phyloP scores from a whole-genome alignment of 2,329 filamentous ascomycete species.

The Hypoxylon rubiginosum region DNA sequence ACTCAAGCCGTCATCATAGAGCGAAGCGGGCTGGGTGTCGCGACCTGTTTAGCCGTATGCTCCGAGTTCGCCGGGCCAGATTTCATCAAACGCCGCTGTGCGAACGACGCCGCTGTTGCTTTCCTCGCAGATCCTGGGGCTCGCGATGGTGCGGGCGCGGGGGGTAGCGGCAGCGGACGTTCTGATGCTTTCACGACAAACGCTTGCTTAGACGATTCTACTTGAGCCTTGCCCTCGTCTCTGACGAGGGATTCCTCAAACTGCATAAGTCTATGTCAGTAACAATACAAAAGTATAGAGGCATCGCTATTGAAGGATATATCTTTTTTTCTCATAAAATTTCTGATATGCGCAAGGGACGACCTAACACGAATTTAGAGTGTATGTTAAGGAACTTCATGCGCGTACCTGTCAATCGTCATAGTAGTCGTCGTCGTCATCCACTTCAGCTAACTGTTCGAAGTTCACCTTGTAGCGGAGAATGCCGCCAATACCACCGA shows the following conservation, averaged over 20 bases:
- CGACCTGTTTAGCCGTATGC: conserved; percentile 63
- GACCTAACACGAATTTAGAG: conserved; percentile 26
- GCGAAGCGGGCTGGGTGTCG: conserved; percentile 76
- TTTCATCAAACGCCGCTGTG: conserved; percentile 63
- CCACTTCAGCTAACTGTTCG: conserved; percentile 93
- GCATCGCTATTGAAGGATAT: conserved; percentile 1
- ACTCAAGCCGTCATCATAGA: conserved; percentile 73
- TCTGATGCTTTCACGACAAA: conserved; percentile 55
- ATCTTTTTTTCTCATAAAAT: conserved; percentile 21
- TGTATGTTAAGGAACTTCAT: conserved; percentile 29
- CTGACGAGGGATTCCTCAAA: conserved; percentile 80
- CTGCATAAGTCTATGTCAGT: conserved; percentile 80
- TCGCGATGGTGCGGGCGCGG: conserved; percentile 54
- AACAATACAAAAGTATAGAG: conserved; percentile 10
- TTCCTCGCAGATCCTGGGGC: conserved; percentile 44
- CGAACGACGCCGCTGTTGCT: conserved; percentile 53
- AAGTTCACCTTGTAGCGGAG: conserved; percentile 99
- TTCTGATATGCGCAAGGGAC: conserved; percentile 19
- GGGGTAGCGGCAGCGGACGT: conserved; percentile 59
- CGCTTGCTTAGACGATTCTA: conserved; percentile 58
- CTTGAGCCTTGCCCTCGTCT: conserved; percentile 87
- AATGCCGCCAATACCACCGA: conserved; percentile 97
- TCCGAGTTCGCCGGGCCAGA: conserved; percentile 60
- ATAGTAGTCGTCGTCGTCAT: conserved; percentile 95
- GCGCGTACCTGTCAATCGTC: conserved; percentile 62